phyloP scores from a whole-genome alignment of 805 yeast genomes.

The Yarrowia sp. region DNA sequence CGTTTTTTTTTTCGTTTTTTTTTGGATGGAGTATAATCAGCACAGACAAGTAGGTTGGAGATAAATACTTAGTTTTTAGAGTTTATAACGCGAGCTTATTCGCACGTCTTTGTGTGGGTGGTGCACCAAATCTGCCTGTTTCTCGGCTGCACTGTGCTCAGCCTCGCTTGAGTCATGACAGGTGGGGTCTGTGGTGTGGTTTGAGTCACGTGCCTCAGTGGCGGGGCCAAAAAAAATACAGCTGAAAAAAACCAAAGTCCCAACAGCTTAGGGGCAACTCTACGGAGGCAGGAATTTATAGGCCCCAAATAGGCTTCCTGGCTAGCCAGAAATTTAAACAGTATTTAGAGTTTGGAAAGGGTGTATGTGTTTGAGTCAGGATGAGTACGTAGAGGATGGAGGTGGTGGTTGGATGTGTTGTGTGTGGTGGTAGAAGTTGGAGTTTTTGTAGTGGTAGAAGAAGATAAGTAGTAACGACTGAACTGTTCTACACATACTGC shows the following conservation, averaged over 20 bases:
- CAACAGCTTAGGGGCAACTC: no score
- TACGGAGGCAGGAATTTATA: no score
- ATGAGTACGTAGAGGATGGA: no score
- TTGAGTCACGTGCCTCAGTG: no score
- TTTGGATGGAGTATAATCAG: no score
- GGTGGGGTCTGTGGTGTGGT: not conserved
- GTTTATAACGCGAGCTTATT: not conserved
- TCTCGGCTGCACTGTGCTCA: slow-evolving; percentile 2
- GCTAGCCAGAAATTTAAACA: not conserved
- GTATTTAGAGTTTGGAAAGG: not conserved
- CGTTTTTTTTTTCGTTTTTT: not conserved
- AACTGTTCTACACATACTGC: no score
- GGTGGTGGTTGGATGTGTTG: no score
- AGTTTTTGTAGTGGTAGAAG: no score
- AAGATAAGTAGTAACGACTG: no score
- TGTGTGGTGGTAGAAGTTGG: no score
- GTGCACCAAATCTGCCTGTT: not conserved
- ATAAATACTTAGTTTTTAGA: not conserved
- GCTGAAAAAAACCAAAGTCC: not conserved
- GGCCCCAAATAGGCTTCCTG: not conserved
- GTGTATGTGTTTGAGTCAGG: no score
- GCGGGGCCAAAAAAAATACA: no score
- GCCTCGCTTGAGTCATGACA: slow-evolving; percentile 3
- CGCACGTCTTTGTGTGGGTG: not conserved
- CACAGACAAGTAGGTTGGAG: not conserved